Conservation (phyloP, 1,284 basidiomycete species). For the Testicularia cyperi region DNA sequence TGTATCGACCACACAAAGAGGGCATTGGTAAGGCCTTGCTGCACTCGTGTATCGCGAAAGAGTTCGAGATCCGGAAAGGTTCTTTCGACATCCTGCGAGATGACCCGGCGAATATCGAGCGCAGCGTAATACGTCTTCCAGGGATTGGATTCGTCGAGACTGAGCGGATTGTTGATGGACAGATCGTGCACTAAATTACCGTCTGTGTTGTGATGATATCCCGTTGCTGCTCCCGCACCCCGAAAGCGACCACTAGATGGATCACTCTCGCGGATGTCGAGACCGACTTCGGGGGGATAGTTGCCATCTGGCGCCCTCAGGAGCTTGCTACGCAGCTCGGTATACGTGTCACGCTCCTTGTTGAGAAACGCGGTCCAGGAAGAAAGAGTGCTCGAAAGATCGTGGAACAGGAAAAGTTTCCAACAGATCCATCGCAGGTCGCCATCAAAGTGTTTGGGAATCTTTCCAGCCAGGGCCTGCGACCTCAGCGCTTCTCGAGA, state of each 20-base stretch:
- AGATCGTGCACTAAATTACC: constrained; percentile 16
- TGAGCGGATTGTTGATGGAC: constrained; percentile 52
- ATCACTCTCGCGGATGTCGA: constrained; percentile 14
- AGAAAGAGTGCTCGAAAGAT: constrained; percentile 29
- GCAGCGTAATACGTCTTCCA: constrained; percentile 45
- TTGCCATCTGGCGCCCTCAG: constrained; percentile 42
- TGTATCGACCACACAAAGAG: constrained; percentile 51
- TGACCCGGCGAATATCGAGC: constrained; percentile 35
- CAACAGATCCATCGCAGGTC: constrained; percentile 39
- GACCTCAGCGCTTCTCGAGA: constrained; percentile 10
- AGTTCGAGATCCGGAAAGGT: constrained; percentile 46
- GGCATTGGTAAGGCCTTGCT: constrained; percentile 35
- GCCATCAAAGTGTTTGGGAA: constrained; percentile 6
- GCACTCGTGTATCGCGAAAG: constrained; percentile 22
- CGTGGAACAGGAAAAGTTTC: constrained; percentile 34
- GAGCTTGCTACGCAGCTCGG: constrained; percentile 20
- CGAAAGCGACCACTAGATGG: no score
- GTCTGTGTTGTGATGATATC: not conserved
- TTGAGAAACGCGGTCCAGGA: constrained; percentile 28
- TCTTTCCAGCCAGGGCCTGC: constrained; percentile 13
- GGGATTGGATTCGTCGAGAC: constrained; percentile 50
- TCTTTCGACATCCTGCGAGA: constrained; percentile 46
- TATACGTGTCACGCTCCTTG: constrained; percentile 30
- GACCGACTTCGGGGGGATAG: constrained; percentile 37
- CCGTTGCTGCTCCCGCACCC: not conserved